Percentiles rank a stretch among this genome's conserved stretches.
These are phyloP conservation scores for Podaxis mareebaensis DNA, from an alignment of 768 basidiomycete species.

Conservation along the genomic window DNA sequence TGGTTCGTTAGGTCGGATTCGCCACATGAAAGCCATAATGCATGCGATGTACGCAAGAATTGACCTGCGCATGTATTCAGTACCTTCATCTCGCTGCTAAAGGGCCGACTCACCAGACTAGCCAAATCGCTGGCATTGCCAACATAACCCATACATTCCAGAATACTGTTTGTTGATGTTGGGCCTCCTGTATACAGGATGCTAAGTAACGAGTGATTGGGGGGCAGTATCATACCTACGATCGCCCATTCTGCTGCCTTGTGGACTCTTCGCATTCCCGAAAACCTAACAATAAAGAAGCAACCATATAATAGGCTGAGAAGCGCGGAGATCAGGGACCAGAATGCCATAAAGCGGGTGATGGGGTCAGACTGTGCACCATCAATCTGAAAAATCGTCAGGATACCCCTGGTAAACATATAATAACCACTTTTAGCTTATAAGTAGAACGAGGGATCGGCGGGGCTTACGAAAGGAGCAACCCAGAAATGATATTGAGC, in stretches of 20 bases:
- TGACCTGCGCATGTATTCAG: constrained; percentile 21
- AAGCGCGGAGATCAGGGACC: constrained; percentile 55
- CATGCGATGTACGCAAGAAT: constrained; percentile 26
- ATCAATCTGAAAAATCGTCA: constrained; percentile 33
- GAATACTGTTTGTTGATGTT: constrained; percentile 29
- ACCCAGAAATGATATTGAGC: constrained; percentile 19
- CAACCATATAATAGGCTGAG: constrained; percentile 64
- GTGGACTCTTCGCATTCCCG: constrained; percentile 60
- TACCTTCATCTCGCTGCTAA: background rate
- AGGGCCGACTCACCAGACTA: constrained; percentile 13
- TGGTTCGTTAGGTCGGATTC: constrained; percentile 13
- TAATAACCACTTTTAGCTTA: background rate
- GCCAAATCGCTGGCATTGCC: constrained; percentile 19
- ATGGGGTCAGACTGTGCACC: constrained; percentile 48
- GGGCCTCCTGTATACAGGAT: constrained; percentile 47
- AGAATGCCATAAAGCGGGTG: constrained; percentile 52
- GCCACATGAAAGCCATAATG: constrained; percentile 30
- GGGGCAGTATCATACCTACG: constrained; percentile 27
- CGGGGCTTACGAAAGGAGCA: constrained; percentile 17
- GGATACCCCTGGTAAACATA: constrained; percentile 25
- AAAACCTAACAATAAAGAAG: constrained; percentile 63
- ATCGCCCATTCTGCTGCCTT: constrained; percentile 63
- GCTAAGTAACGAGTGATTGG: background rate
- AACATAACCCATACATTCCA: constrained; percentile 58
- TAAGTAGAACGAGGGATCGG: background rate